phyloP scores from a whole-genome alignment of 306 rosid species.

The Cyclanthera cordifolia region DNA sequence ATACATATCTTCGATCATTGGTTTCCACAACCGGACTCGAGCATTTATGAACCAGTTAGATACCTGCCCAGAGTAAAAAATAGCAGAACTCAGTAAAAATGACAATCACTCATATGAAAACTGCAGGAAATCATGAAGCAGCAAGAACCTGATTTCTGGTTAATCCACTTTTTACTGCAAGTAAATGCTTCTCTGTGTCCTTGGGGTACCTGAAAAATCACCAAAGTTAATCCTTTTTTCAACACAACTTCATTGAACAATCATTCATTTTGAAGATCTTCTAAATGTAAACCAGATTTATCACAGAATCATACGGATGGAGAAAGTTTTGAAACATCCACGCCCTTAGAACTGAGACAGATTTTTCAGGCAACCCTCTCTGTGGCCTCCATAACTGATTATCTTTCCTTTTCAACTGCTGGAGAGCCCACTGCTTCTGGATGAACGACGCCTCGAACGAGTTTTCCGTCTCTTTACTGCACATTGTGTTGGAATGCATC shows the following conservation, averaged over 20 bases:
- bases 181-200: slow-evolving; percentile 92
- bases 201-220: slow-evolving; percentile 77
- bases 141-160: slow-evolving; percentile 74
- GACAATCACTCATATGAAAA: neutral
- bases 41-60: slow-evolving; percentile 96
- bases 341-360: neutral
- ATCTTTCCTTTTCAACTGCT: slow-evolving; percentile 69
- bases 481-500: slow-evolving; percentile 20
- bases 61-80: slow-evolving; percentile 32
- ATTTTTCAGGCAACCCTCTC: neutral
- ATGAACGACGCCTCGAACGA: slow-evolving; percentile 52
- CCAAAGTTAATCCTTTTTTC: neutral
- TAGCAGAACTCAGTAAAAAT: neutral
- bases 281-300: neutral
- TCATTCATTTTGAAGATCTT: too few species aligned
- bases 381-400: slow-evolving; percentile 56
- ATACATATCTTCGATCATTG: slow-evolving; percentile 93
- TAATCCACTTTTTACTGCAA: slow-evolving; percentile 85
- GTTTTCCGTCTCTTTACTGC: slow-evolving; percentile 34
- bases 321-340: slow-evolving; percentile 99
- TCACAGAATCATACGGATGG: slow-evolving; percentile 56
- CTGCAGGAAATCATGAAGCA: neutral
- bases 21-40: slow-evolving; percentile 88
- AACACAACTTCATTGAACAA: too few species aligned
- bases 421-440: slow-evolving; percentile 73